A percentile compares a stretch with the other conserved stretches of the same genome.
Conservation (phyloP, 2,329 filamentous ascomycete genomes). For the Xylaria digitata region DNA sequence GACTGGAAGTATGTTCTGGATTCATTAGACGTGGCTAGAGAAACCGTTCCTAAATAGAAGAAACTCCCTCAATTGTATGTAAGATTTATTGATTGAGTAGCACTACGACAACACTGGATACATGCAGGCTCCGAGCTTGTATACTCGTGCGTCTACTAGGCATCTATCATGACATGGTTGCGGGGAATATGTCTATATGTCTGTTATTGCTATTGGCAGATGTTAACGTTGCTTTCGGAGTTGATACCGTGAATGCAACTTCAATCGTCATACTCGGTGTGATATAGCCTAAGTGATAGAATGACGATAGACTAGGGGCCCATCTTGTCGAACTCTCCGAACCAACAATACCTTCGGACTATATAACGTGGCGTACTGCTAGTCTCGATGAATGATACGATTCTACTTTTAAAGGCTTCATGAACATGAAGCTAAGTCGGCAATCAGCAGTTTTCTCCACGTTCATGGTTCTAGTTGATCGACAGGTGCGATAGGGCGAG, state of each 20-base stretch:
- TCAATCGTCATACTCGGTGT: conserved; percentile 9
- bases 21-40: background rate
- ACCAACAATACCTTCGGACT: background rate
- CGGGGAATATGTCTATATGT: conserved; percentile 1
- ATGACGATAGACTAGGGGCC: background rate
- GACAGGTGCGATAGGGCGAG: conserved; percentile 30
- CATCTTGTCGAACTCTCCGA: background rate
- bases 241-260: conserved; percentile 21
- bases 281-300: conserved; percentile 31
- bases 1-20: background rate
- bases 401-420: background rate
- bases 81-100: background rate
- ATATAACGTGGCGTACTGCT: background rate
- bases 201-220: conserved; percentile 18
- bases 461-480: conserved; percentile 7
- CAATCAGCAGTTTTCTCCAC: background rate
- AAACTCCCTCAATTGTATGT: background rate
- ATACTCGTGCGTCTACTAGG: conserved; percentile 3
- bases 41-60: background rate
- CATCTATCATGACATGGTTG: conserved; percentile 6
- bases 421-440: background rate
- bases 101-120: background rate
- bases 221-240: conserved; percentile 22
- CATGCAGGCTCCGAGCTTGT: conserved; percentile 3
- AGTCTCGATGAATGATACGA: background rate